Evolutionary conservation across 2,329 filamentous ascomycete species (phyloP).

Genomic region (Pseudocercospora vitis): DNA sequence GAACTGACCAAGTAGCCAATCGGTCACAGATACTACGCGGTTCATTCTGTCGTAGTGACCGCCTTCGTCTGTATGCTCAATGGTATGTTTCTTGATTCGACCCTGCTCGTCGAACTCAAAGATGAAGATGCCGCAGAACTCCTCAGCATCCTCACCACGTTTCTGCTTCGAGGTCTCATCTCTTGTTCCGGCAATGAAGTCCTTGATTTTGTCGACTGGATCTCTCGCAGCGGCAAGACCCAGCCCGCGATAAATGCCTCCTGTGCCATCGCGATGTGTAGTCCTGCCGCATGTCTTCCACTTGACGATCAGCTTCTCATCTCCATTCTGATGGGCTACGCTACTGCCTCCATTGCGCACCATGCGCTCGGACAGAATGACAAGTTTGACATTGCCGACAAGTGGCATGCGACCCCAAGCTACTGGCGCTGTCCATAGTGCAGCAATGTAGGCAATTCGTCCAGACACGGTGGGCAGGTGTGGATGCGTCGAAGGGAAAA

Average conservation of each 20-base stretch:
- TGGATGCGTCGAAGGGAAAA: conserved; percentile 74
- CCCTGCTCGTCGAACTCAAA: conserved; percentile 93
- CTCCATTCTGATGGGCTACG: conserved; percentile 43
- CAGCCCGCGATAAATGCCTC: conserved; percentile 45
- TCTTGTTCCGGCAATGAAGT: conserved; percentile 56
- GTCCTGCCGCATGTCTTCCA: conserved; percentile 72
- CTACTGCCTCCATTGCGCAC: conserved; percentile 54
- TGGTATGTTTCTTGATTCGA: conserved; percentile 80
- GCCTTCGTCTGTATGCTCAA: conserved; percentile 86
- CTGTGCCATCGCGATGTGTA: conserved; percentile 45
- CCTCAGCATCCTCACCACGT: conserved; percentile 49
- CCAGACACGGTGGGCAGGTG: conserved; percentile 91
- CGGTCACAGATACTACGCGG: conserved; percentile 85
- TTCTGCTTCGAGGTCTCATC: conserved; percentile 36
- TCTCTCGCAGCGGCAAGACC: conserved; percentile 41
- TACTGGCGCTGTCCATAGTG: conserved; percentile 92
- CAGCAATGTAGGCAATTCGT: conserved; percentile 84
- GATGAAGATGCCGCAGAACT: conserved; percentile 88
- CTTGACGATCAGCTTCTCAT: conserved; percentile 84
- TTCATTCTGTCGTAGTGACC: conserved; percentile 80
- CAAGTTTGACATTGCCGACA: conserved; percentile 82
- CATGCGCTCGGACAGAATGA: conserved; percentile 89
- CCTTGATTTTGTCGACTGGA: conserved; percentile 56
- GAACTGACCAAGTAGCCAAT: conserved; percentile 87
- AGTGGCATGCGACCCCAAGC: conserved; percentile 93